Conservation (phyloP, 176 grass and related monocot genomes). For the Cenchrus americanus region DNA sequence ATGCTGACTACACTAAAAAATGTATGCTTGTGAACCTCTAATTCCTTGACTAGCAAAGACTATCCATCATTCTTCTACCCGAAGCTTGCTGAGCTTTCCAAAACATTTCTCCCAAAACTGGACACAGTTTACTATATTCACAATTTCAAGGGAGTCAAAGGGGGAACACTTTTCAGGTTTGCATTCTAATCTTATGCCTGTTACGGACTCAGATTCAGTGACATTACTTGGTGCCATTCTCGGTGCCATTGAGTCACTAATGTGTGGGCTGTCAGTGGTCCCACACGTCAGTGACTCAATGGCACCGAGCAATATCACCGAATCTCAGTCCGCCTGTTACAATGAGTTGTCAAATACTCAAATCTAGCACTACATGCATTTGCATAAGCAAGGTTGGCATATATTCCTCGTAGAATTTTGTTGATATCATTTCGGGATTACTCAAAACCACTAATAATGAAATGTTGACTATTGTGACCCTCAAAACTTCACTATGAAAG, state of each 20-base stretch:
- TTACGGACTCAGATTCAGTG: too few relatives aligned
- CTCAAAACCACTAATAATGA: neutral
- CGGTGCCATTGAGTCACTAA: too few relatives aligned
- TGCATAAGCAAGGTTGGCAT: neutral
- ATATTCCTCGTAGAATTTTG: constrained; percentile 2
- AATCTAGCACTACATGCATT: neutral
- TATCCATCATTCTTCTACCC: constrained; percentile 98
- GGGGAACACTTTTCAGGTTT: constrained; percentile 81
- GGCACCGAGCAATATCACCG: too few relatives aligned
- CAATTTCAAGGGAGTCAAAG: constrained; percentile 95
- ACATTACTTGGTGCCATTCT: too few relatives aligned
- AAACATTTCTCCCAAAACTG: constrained; percentile 88
- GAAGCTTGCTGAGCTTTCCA: constrained; percentile 74
- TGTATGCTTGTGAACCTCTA: constrained; percentile 19
- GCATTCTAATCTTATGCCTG: neutral
- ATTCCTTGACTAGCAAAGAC: constrained; percentile 72
- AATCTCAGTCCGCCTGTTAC: too few relatives aligned
- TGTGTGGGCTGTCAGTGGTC: too few relatives aligned
- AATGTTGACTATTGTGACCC: neutral
- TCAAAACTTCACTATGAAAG: too few relatives aligned
- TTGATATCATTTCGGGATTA: constrained; percentile 17
- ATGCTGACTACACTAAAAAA: neutral
- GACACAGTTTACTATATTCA: constrained; percentile 96
- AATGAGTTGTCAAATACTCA: neutral
- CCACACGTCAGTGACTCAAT: too few relatives aligned